A percentile compares a stretch with the other conserved stretches of the same genome.
Conservation (phyloP, 352 stramenopile genomes). For the Globisporangium splendens region DNA sequence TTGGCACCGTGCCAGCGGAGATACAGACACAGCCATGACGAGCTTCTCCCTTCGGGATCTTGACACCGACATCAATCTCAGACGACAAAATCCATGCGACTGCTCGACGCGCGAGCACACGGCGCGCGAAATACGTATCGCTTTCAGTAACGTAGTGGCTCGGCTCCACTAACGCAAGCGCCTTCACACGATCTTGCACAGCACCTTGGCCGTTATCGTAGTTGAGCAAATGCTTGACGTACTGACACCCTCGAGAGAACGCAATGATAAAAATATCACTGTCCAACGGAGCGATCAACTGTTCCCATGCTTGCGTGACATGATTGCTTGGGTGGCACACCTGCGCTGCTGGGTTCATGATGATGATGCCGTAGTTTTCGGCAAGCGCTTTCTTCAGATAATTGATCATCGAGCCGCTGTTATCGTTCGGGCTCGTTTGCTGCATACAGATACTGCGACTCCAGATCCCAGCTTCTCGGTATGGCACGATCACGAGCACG, state of each 20-base stretch:
- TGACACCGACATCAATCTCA: constrained; percentile 69
- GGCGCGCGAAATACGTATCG: constrained; percentile 74
- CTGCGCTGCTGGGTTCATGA: constrained; percentile 79
- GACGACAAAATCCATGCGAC: constrained; percentile 73
- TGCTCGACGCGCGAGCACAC: constrained; percentile 62
- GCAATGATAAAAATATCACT: constrained; percentile 78
- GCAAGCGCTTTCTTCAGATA: constrained; percentile 77
- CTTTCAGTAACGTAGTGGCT: constrained; percentile 75
- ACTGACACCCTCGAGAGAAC: constrained; percentile 70
- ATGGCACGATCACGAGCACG: constrained; percentile 80
- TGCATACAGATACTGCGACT: constrained; percentile 82
- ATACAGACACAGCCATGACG: constrained; percentile 80
- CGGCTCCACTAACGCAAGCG: constrained; percentile 73
- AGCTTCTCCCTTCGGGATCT: constrained; percentile 65
- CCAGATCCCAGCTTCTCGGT: constrained; percentile 84
- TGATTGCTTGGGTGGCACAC: constrained; percentile 68
- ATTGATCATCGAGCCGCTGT: constrained; percentile 72
- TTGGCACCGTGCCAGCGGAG: constrained; percentile 65
- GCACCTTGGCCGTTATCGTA: constrained; percentile 76
- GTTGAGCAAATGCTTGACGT: constrained; percentile 79
- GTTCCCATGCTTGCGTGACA: constrained; percentile 78
- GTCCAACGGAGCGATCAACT: constrained; percentile 57
- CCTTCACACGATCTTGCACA: constrained; percentile 80
- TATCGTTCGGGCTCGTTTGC: constrained; percentile 45
- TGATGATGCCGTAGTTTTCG: constrained; percentile 83